These are phyloP conservation scores for Volvox reticuliferus DNA, from an alignment of 139 green algal genomes.

Conservation along the genomic window DNA sequence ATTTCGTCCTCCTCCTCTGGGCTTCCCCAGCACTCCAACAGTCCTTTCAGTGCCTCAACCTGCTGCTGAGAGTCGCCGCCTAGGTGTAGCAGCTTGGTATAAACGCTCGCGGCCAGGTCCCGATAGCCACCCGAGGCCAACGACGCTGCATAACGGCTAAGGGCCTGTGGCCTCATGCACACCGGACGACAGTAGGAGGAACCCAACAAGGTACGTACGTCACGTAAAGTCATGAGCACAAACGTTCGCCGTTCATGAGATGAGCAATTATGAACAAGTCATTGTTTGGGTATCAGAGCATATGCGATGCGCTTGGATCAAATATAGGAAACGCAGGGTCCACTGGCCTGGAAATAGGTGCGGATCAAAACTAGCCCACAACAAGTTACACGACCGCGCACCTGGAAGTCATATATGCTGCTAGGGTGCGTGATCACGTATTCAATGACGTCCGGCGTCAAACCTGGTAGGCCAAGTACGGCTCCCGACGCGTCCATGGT, in stretches of 20 bases:
- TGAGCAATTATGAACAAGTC: too few species aligned
- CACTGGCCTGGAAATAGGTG: too few species aligned
- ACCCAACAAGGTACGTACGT: too few species aligned
- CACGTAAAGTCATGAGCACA: too few species aligned
- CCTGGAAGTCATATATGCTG: slow-evolving; percentile 62
- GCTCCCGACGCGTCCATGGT: neutral
- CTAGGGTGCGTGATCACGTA: slow-evolving; percentile 60
- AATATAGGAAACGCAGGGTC: too few species aligned
- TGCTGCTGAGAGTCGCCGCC: slow-evolving; percentile 56
- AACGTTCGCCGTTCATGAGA: too few species aligned
- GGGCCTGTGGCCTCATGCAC: neutral
- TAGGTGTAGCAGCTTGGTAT: slow-evolving; percentile 58
- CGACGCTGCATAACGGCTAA: neutral
- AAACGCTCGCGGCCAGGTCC: slow-evolving; percentile 57
- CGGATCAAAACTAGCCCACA: too few species aligned
- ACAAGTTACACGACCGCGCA: neutral
- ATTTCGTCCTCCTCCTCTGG: slow-evolving; percentile 18
- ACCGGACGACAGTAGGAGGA: too few species aligned
- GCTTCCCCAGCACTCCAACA: slow-evolving; percentile 62
- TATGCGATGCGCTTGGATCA: too few species aligned
- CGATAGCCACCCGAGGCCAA: neutral
- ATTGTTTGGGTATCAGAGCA: too few species aligned
- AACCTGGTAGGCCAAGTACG: slow-evolving; percentile 52
- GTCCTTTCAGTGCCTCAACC: slow-evolving; percentile 63
- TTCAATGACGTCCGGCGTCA: slow-evolving; percentile 55